phyloP scores from a whole-genome alignment of 1,284 basidiomycete genomes.

The Ustilago hordei region DNA sequence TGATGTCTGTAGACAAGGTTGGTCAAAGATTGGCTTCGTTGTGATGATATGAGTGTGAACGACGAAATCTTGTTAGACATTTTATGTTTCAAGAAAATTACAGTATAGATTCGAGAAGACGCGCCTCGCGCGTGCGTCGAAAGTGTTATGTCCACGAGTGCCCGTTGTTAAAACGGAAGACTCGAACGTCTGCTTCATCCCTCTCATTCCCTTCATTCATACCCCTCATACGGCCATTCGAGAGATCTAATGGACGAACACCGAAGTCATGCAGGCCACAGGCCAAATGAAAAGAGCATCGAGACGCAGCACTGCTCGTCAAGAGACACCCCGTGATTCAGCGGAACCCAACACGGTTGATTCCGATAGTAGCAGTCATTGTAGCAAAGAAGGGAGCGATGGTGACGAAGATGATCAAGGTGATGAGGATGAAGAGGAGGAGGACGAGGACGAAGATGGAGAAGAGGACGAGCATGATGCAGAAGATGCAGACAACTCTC shows the following conservation, averaged over 20 bases:
- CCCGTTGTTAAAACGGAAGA: no score
- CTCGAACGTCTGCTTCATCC: no score
- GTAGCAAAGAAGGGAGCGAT: background rate
- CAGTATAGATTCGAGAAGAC: no score
- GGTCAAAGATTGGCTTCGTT: no score
- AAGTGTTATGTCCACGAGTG: no score
- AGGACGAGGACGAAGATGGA: slow-evolving; percentile 19
- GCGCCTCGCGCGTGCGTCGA: no score
- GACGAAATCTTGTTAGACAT: no score
- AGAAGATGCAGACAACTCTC: slow-evolving; percentile 44
- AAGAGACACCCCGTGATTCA: background rate
- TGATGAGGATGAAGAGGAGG: slow-evolving; percentile 3
- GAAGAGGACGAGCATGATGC: slow-evolving; percentile 23
- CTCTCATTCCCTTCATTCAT: no score
- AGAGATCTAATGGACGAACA: background rate
- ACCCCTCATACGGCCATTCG: no score
- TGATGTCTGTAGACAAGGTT: no score
- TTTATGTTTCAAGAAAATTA: no score
- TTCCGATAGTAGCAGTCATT: background rate
- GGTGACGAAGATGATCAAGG: slow-evolving; percentile 7
- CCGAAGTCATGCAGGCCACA: background rate
- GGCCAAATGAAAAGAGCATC: background rate
- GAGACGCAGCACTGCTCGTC: background rate
- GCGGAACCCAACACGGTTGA: background rate
- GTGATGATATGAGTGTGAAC: no score